Percentiles rank a stretch among this genome's conserved stretches.
Evolutionary conservation across 192 early-diverging fungal species (phyloP).

Genomic region (Mortierella claussenii): DNA sequence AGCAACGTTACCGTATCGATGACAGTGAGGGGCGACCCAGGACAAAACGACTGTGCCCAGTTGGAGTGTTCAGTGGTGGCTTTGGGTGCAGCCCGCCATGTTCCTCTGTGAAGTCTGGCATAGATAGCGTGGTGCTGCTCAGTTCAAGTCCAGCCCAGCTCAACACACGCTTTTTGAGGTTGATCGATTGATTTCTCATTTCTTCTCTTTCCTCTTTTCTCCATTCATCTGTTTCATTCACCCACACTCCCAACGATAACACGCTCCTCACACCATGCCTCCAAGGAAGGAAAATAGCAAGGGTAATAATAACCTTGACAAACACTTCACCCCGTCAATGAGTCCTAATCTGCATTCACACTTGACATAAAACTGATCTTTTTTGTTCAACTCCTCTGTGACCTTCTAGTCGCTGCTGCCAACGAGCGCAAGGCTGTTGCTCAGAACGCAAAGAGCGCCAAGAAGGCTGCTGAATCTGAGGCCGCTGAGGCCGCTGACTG

Average conservation of each 20-base stretch:
- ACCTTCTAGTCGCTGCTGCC: slow-evolving; percentile 65
- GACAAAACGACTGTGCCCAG: too few species aligned
- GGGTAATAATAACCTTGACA: slow-evolving; percentile 1
- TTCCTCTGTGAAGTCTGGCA: too few species aligned
- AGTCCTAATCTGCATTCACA: background rate
- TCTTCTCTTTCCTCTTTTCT: too few species aligned
- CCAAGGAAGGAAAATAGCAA: slow-evolving; percentile 48
- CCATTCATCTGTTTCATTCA: background rate
- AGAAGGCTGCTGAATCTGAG: slow-evolving; percentile 64
- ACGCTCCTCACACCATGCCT: slow-evolving; percentile 19
- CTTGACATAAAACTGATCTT: slow-evolving; percentile 9
- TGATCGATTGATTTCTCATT: too few species aligned
- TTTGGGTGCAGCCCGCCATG: too few species aligned
- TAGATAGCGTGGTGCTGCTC: too few species aligned
- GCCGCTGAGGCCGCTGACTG: slow-evolving; percentile 69
- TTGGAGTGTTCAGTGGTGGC: too few species aligned
- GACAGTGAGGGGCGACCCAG: too few species aligned
- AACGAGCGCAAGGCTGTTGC: slow-evolving; percentile 80
- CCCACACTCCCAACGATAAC: background rate
- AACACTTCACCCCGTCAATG: background rate
- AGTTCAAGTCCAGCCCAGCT: too few species aligned
- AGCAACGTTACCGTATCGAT: too few species aligned
- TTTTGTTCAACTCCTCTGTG: background rate
- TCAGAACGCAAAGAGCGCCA: slow-evolving; percentile 67
- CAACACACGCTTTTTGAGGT: too few species aligned